These are phyloP conservation scores for Galeopsis tetrahit DNA, from an alignment of 257 asterid genomes.

Conservation along the genomic window DNA sequence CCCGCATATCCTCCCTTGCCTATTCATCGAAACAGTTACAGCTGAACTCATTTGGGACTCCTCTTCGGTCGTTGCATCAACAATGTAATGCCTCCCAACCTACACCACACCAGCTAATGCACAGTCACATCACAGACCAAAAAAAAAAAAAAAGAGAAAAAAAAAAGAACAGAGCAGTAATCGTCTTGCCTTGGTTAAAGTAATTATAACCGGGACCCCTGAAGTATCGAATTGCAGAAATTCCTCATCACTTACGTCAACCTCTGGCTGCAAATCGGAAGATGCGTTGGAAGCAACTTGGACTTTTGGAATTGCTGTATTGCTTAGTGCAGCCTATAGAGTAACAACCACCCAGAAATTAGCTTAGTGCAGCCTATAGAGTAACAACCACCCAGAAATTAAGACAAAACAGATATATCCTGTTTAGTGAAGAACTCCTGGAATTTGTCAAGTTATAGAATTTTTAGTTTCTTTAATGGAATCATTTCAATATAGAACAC, in stretches of 20 bases:
- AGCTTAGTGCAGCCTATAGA: conserved; percentile 81
- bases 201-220: conserved; percentile 75
- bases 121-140: neutral
- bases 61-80: conserved; percentile 90
- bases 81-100: conserved; percentile 85
- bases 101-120: conserved; percentile 35
- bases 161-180: neutral
- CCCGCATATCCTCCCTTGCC: conserved; percentile 78
- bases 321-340: conserved; percentile 81
- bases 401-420: neutral
- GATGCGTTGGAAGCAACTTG: conserved; percentile 61
- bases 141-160: neutral
- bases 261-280: conserved; percentile 74
- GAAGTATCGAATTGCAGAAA: conserved; percentile 80
- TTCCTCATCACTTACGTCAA: conserved; percentile 83
- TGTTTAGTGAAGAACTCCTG: neutral
- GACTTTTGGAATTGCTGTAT: conserved; percentile 83
- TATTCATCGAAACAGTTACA: conserved; percentile 69
- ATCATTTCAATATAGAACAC: conserved; percentile 1
- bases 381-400: neutral
- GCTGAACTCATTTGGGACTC: conserved; percentile 97
- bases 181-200: conserved; percentile 73
- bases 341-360: neutral
- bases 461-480: neutral
- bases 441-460: neutral